Evolutionary conservation across 2,329 filamentous ascomycete species (phyloP), one percentile per base, ranked within the genome.

Genomic region (Fusarium buharicum): DNA sequence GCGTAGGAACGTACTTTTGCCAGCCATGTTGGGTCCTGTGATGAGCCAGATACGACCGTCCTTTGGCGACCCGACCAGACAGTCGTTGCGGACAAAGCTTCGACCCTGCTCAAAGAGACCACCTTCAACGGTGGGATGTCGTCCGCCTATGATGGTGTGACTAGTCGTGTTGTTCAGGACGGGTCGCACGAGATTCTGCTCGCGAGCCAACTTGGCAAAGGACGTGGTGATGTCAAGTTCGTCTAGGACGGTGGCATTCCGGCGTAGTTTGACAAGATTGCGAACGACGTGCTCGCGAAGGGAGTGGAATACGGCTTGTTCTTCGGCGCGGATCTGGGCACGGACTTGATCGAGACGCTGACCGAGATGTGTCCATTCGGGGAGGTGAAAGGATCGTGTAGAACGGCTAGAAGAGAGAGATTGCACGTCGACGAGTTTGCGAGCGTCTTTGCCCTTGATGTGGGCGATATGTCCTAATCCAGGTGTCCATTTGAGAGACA

Each of bases 1-100:
- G 1, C 95, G 90, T 6, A 99, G 82, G 72, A 97, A 99, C 0
- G 95, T 99, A 74, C 90, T 94, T 78, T 99, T 99, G 43, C 95
- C 95, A 1, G 90, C 95, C 95, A 99, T 99, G 77, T 99, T 99
- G n/a, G 95, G 95, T 0, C 95, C 80, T 67, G 91, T 84, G 84
- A 94, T 79, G 74, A 86, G 70, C 88, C 89, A 80, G 77, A 91
- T 50, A 80, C 82, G 69, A 79, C 86, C 82, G 80, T 90, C 77
- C 83, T 33, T 88, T 74, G 62, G 84, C 75, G 77, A 86, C n/a
- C 90, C 90, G 3, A 97, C 83, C 33, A 90, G 81, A 75, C 92
- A 96, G 77, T 97, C 91, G 69, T 98, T 98, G 45, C 87, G 84
- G 39, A 92, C 88, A 72, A 98, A 98, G 11, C 79, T 87, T 27